phyloP scores from a whole-genome alignment of 2,329 filamentous ascomycete species.

The Penicillium glabrum region DNA sequence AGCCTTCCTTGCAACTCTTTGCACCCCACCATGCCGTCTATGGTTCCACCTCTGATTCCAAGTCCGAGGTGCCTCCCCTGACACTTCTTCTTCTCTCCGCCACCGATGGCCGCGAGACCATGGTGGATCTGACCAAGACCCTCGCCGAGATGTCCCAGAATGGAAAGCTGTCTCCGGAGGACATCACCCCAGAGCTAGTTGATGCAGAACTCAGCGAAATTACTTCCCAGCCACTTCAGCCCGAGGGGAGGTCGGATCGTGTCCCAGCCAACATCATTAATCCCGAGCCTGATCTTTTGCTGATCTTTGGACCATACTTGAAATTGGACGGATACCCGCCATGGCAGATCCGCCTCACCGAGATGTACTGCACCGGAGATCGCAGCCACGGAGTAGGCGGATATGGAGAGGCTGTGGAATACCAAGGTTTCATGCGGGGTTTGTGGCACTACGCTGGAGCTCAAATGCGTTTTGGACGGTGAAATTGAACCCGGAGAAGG shows the following conservation, averaged over 20 bases:
- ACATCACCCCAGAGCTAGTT: constrained; percentile 83
- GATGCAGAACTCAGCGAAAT: constrained; percentile 79
- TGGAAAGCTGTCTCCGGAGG: constrained; percentile 74
- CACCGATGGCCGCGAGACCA: constrained; percentile 86
- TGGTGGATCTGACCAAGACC: constrained; percentile 94
- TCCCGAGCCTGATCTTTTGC: constrained; percentile 83
- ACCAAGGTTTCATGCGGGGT: constrained; percentile 87
- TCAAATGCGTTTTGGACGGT: constrained; percentile 80
- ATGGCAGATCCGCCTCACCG: constrained; percentile 92
- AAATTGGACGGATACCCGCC: constrained; percentile 90
- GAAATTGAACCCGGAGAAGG: neutral
- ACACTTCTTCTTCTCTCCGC: constrained; percentile 78
- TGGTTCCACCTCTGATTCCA: constrained; percentile 18
- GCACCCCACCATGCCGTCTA: constrained; percentile 66
- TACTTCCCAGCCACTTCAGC: constrained; percentile 31
- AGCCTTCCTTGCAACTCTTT: constrained; percentile 70
- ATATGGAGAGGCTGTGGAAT: constrained; percentile 64
- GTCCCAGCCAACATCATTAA: constrained; percentile 55
- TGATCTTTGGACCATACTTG: constrained; percentile 82
- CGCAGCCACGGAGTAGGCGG: constrained; percentile 38
- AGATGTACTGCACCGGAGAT: constrained; percentile 72
- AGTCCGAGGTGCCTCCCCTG: constrained; percentile 38
- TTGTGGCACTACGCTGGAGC: constrained; percentile 82
- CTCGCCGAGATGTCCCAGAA: constrained; percentile 92
- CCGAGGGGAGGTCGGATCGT: constrained; percentile 5